phyloP scores from a whole-genome alignment of 129 eudicot species.

The Ambrosia artemisiifolia region DNA sequence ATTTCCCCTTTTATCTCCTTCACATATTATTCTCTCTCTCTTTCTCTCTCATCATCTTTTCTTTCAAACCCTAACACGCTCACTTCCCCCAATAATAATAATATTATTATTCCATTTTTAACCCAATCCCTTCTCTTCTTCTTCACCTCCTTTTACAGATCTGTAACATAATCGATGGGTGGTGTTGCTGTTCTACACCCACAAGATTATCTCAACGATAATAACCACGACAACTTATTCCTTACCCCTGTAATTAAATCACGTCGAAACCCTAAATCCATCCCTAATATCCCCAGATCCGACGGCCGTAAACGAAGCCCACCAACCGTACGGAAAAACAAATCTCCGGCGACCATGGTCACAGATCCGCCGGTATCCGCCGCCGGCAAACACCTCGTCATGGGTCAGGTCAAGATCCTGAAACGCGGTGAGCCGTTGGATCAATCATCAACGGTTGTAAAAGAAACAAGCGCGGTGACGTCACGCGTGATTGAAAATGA shows the following conservation, averaged over 20 bases:
- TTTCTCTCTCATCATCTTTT: not conserved
- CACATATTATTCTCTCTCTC: conserved; percentile 12
- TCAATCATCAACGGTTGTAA: conserved; percentile 1
- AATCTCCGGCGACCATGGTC: conserved; percentile 18
- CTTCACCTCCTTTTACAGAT: not conserved
- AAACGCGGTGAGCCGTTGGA: conserved; percentile 54
- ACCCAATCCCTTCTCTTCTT: not conserved
- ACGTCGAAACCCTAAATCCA: conserved; percentile 29
- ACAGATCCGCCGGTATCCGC: conserved; percentile 10
- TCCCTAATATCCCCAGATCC: conserved; percentile 32
- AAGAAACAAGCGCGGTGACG: not conserved
- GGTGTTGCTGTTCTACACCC: conserved; percentile 47
- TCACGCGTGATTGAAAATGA: conserved; percentile 13
- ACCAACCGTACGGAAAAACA: conserved; percentile 14
- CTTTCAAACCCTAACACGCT: conserved; percentile 24
- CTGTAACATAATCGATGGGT: conserved; percentile 29
- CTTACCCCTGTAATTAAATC: conserved; percentile 19
- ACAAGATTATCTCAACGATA: conserved; percentile 36
- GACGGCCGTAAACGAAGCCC: conserved; percentile 36
- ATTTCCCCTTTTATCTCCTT: not conserved
- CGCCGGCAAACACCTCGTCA: conserved; percentile 19
- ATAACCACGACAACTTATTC: conserved; percentile 15
- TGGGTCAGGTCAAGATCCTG: conserved; percentile 55
- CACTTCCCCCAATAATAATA: not conserved
- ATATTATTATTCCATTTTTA: not conserved